Conservation (phyloP, 2,329 filamentous ascomycete species). For the Calonectria montana region DNA sequence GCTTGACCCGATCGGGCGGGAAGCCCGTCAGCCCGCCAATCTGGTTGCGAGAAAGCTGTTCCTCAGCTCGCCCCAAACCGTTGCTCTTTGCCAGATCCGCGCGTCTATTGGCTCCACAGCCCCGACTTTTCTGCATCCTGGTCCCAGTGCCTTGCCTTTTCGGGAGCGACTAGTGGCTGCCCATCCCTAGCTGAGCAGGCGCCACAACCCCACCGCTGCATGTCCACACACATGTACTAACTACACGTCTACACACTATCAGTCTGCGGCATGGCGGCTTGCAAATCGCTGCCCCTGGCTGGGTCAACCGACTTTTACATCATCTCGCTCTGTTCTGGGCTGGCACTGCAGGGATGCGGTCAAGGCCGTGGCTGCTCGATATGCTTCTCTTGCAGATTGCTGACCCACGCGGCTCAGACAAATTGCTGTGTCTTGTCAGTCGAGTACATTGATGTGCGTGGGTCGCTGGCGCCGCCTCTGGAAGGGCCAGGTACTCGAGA, state of each 20-base stretch:
- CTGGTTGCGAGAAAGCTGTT: slow-evolving; percentile 21
- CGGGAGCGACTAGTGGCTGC: slow-evolving; percentile 41
- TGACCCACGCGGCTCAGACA: slow-evolving; percentile 32
- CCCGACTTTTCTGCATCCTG: slow-evolving; percentile 32
- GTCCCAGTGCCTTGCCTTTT: slow-evolving; percentile 36
- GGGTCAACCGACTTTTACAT: slow-evolving; percentile 22
- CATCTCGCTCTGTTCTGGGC: slow-evolving; percentile 11
- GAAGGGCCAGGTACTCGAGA: slow-evolving; percentile 1
- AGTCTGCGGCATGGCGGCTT: slow-evolving; percentile 23
- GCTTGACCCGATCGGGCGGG: slow-evolving; percentile 37
- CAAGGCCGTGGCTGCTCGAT: slow-evolving; percentile 12
- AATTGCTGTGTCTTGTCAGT: slow-evolving; percentile 1
- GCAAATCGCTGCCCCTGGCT: slow-evolving; percentile 7
- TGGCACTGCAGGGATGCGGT: slow-evolving; percentile 12
- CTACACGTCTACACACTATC: slow-evolving; percentile 20
- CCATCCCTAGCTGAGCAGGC: slow-evolving; percentile 40
- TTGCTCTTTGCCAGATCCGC: slow-evolving; percentile 37
- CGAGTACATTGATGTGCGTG: slow-evolving; percentile 10
- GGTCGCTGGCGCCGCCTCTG: slow-evolving; percentile 10
- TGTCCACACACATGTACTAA: slow-evolving; percentile 30
- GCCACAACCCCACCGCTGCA: slow-evolving; percentile 26
- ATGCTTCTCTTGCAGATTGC: slow-evolving; percentile 25
- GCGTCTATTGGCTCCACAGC: slow-evolving; percentile 43
- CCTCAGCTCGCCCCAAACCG: slow-evolving; percentile 42
- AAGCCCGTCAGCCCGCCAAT: slow-evolving; percentile 23